Evolutionary conservation across 1,284 basidiomycete species (phyloP).

Genomic region (Ceratobasidium theobromae): DNA sequence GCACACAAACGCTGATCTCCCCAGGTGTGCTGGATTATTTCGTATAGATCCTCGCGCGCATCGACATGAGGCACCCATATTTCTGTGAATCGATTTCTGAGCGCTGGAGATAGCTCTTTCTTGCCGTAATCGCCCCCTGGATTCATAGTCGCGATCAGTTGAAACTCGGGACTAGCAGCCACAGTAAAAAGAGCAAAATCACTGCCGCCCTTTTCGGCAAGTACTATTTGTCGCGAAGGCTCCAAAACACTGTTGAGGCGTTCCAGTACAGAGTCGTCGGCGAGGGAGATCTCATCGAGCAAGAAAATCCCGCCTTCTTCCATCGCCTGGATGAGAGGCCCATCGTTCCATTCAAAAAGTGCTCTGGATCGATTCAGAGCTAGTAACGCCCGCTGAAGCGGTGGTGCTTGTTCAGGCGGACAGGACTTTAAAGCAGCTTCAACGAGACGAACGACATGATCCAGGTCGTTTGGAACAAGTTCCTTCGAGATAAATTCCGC

Average conservation of each 20-base stretch:
- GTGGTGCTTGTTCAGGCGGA: background rate
- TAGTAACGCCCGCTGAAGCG: constrained; percentile 44
- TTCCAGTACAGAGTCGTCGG: constrained; percentile 98
- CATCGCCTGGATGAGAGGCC: constrained; percentile 94
- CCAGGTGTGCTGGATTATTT: constrained; percentile 82
- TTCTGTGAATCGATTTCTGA: constrained; percentile 98
- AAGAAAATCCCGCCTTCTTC: constrained; percentile 80
- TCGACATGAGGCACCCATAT: constrained; percentile 96
- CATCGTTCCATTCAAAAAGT: constrained; percentile 96
- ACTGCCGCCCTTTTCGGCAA: constrained; percentile 89
- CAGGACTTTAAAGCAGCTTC: constrained; percentile 32
- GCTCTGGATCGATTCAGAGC: constrained; percentile 55
- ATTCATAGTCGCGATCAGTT: constrained; percentile 98
- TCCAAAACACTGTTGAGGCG: constrained; percentile 97
- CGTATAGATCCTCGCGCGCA: constrained; percentile 69
- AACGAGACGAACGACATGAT: constrained; percentile 35
- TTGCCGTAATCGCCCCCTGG: constrained; percentile 99
- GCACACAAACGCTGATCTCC: constrained; percentile 54
- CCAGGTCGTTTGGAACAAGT: constrained; percentile 16
- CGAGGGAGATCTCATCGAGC: constrained; percentile 96
- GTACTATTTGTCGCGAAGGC: constrained; percentile 82
- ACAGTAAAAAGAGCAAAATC: constrained; percentile 70
- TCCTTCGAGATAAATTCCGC: constrained; percentile 12
- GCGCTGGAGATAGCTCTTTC: constrained; percentile 95
- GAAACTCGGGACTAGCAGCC: constrained; percentile 69